These are phyloP conservation scores for Aureobasidium sp. DNA, from an alignment of 2,329 filamentous ascomycete species.

Conservation along the genomic window DNA sequence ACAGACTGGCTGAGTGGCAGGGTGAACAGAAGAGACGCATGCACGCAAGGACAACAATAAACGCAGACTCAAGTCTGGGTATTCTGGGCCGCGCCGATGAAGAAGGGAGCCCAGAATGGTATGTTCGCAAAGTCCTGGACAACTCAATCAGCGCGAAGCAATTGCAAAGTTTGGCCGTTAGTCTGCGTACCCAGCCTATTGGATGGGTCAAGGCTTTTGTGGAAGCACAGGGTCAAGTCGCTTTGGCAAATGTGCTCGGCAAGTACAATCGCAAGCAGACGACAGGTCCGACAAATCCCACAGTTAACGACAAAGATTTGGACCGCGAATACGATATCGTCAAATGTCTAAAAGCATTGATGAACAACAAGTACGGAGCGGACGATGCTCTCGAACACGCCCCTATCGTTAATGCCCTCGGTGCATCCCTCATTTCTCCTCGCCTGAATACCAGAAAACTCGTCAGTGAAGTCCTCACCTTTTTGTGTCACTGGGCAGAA, in stretches of 20 bases:
- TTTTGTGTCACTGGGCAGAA: conserved; percentile 88
- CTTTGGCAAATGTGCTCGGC: conserved; percentile 82
- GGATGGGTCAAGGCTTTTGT: conserved; percentile 95
- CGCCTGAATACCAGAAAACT: conserved; percentile 87
- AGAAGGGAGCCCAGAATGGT: conserved; percentile 96
- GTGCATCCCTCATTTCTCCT: conserved; percentile 77
- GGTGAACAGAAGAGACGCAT: conserved; percentile 83
- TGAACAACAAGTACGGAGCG: conserved; percentile 99
- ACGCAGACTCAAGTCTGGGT: conserved; percentile 59
- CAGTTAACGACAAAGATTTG: conserved; percentile 65
- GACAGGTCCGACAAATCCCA: conserved; percentile 56
- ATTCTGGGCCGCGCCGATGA: conserved; percentile 77
- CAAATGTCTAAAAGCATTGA: conserved; percentile 92
- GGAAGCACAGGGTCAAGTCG: conserved; percentile 94
- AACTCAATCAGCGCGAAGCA: conserved; percentile 88
- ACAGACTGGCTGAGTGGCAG: conserved; percentile 86
- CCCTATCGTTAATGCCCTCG: conserved; percentile 80
- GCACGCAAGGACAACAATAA: conserved; percentile 58
- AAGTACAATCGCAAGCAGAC: conserved; percentile 88
- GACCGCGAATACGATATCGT: conserved; percentile 95
- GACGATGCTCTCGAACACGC: conserved; percentile 89
- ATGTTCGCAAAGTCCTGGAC: conserved; percentile 93
- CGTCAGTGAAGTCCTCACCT: conserved; percentile 92
- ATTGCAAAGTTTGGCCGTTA: conserved; percentile 86
- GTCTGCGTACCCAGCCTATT: conserved; percentile 89